These are phyloP conservation scores for Pontederia paniculata DNA, from an alignment of 176 grass and related monocot species.

Conservation along the genomic window DNA sequence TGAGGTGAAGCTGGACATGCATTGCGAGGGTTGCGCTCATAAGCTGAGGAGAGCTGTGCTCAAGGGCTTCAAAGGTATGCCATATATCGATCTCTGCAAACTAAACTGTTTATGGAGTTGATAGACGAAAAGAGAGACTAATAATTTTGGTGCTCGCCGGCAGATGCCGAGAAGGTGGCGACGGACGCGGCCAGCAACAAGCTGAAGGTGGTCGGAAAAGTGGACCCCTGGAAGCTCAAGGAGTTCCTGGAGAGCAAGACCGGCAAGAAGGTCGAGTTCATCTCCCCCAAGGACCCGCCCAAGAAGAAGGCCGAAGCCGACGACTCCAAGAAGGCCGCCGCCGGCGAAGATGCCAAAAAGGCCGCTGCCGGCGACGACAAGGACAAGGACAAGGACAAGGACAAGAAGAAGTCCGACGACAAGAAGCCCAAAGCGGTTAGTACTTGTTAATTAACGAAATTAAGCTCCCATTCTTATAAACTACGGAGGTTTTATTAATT, in stretches of 20 bases:
- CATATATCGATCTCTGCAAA: no score
- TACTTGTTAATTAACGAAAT: slow-evolving; percentile 8
- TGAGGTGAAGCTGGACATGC: slow-evolving; percentile 62
- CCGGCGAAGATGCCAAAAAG: slow-evolving; percentile 33
- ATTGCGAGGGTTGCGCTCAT: slow-evolving; percentile 65
- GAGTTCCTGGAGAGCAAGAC: slow-evolving; percentile 43
- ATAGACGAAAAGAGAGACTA: no score
- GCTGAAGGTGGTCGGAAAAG: slow-evolving; percentile 38
- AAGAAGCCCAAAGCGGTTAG: slow-evolving; percentile 49
- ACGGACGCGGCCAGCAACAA: slow-evolving; percentile 39
- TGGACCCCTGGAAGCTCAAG: slow-evolving; percentile 46
- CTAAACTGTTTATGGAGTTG: neutral
- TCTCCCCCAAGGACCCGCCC: slow-evolving; percentile 39
- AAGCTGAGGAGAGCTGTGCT: slow-evolving; percentile 45
- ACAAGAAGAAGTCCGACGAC: neutral
- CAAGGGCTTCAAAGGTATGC: slow-evolving; percentile 31
- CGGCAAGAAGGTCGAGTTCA: slow-evolving; percentile 52
- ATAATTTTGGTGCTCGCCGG: no score
- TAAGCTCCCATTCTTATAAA: neutral
- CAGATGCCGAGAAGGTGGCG: slow-evolving; percentile 40
- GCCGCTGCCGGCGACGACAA: slow-evolving; percentile 21
- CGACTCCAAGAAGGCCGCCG: slow-evolving; percentile 3
- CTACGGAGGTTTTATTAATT: neutral
- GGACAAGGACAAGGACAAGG: no score
- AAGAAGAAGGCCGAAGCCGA: slow-evolving; percentile 36